A percentile compares a stretch with the other conserved stretches of the same genome.
These are phyloP conservation scores for Xylaria sp. DNA, from an alignment of 2,329 filamentous ascomycete genomes.

Conservation along the genomic window DNA sequence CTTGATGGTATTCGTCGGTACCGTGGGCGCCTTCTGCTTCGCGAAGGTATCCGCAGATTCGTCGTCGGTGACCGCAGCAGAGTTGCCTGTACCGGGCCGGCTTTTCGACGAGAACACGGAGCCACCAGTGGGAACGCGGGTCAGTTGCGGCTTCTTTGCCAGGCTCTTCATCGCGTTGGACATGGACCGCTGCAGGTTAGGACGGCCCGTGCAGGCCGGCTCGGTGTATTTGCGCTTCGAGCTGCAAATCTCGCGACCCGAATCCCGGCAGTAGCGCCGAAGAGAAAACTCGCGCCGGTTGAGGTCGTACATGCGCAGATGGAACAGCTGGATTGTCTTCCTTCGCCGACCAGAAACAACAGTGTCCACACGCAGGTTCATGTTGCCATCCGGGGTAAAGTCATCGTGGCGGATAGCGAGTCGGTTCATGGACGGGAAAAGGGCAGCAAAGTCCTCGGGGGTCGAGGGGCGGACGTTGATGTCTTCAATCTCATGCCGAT, in stretches of 20 bases:
- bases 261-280: slow-evolving; percentile 88
- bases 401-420: slow-evolving; percentile 89
- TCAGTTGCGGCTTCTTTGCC: slow-evolving; percentile 40
- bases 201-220: slow-evolving; percentile 42
- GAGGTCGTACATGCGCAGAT: slow-evolving; percentile 92
- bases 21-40: slow-evolving; percentile 40
- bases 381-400: slow-evolving; percentile 87
- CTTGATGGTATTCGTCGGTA: slow-evolving; percentile 77
- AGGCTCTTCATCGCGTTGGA: slow-evolving; percentile 54
- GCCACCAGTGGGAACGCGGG: slow-evolving; percentile 41
- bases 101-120: slow-evolving; percentile 36
- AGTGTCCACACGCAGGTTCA: slow-evolving; percentile 92
- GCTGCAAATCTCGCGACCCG: slow-evolving; percentile 89
- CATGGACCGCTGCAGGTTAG: slow-evolving; percentile 51
- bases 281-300: slow-evolving; percentile 86
- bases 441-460: slow-evolving; percentile 76
- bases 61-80: slow-evolving; percentile 33
- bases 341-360: slow-evolving; percentile 67
- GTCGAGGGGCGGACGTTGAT: slow-evolving; percentile 74
- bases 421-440: slow-evolving; percentile 84
- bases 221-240: slow-evolving; percentile 72
- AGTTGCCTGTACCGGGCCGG: slow-evolving; percentile 42
- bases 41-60: slow-evolving; percentile 35
- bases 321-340: slow-evolving; percentile 78
- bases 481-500: slow-evolving; percentile 64